Evolutionary conservation across 768 basidiomycete species (phyloP).

Genomic region (Boletus subcaerulescens): DNA sequence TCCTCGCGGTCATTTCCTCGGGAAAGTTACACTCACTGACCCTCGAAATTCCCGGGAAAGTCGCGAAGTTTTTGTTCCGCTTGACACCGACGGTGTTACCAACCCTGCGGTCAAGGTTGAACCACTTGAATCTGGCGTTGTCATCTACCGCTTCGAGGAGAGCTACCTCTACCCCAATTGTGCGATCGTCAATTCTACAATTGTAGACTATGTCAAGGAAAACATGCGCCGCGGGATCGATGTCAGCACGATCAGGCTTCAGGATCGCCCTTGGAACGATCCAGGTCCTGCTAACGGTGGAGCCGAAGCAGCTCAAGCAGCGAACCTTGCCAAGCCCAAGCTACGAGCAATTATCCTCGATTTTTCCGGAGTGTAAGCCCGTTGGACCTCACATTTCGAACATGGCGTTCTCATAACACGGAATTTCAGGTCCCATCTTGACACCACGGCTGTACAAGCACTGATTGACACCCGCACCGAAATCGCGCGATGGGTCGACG

Average conservation of each 20-base stretch:
- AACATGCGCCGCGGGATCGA: constrained; percentile 77
- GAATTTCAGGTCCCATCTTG: constrained; percentile 70
- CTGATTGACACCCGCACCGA: constrained; percentile 85
- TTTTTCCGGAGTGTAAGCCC: constrained; percentile 69
- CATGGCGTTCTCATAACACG: background rate
- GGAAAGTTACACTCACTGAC: constrained; percentile 64
- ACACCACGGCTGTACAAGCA: constrained; percentile 89
- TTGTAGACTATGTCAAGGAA: constrained; percentile 80
- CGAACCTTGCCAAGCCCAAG: constrained; percentile 55
- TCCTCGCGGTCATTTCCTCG: constrained; percentile 89
- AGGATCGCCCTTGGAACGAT: constrained; percentile 94
- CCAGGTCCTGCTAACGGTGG: constrained; percentile 62
- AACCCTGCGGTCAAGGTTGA: constrained; percentile 70
- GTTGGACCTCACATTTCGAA: background rate
- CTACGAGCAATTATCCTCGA: constrained; percentile 90
- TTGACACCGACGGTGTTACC: constrained; percentile 56
- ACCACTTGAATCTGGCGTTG: constrained; percentile 78
- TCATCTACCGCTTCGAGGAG: constrained; percentile 92
- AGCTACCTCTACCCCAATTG: constrained; percentile 85
- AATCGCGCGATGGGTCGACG: constrained; percentile 85
- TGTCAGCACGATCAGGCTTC: constrained; percentile 54
- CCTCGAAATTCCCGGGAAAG: constrained; percentile 31
- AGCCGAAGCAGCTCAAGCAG: constrained; percentile 43
- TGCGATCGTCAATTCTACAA: constrained; percentile 59
- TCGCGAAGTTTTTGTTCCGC: constrained; percentile 84